Evolutionary conservation across 176 grass and related monocot species (phyloP), one percentile per base, ranked within the genome.

Genomic region (Musa beccarii): DNA sequence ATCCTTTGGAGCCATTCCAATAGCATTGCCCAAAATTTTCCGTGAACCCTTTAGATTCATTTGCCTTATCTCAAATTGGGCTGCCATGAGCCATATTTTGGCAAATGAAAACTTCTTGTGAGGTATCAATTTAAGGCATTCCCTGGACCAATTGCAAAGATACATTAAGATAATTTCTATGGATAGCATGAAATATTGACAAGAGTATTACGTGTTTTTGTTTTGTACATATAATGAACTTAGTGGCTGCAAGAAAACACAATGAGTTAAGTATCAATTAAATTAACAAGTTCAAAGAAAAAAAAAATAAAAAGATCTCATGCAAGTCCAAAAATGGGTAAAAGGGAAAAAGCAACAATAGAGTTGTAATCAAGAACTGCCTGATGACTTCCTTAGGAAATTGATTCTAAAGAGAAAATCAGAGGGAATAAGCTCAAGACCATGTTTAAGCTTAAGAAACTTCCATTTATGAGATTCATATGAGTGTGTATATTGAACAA

Each of bases 41-140:
- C 84, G 72, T 75, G 90, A 88, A 70, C 80, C 75, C 25, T 79
- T 80, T 0, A 93, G 75, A 80, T 93, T 85, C 50, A 83, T 79
- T 64, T 82, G 84, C 34, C 88, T 84, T 51, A 91, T 91, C 80
- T 93, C 34, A 43, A 43, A 43, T 43, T 43, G 34, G 34, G 34
- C 34, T 6, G 34, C 34, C 34, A 98, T 82, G 49, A 98, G 80
- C 90, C 90, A 98, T 2, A 93, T 82, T 81, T 93, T 98, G 19
- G 88, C 88, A 65, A 93, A 93, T 1, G 90, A 91, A 54, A 91
- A 89, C 49, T 87, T 93, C 54, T 91, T 91, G 84, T 97, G 90
- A 14, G 94, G 94, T 76, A 90, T 92, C 51, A 92, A 75, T 52
- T 83, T 91, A 25, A 96, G 72, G 12, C 87, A 92, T 50, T 86